Percentiles rank a stretch among this genome's conserved stretches.
phyloP scores from a whole-genome alignment of 192 early-diverging fungal genomes.

The Podila epicladia region DNA sequence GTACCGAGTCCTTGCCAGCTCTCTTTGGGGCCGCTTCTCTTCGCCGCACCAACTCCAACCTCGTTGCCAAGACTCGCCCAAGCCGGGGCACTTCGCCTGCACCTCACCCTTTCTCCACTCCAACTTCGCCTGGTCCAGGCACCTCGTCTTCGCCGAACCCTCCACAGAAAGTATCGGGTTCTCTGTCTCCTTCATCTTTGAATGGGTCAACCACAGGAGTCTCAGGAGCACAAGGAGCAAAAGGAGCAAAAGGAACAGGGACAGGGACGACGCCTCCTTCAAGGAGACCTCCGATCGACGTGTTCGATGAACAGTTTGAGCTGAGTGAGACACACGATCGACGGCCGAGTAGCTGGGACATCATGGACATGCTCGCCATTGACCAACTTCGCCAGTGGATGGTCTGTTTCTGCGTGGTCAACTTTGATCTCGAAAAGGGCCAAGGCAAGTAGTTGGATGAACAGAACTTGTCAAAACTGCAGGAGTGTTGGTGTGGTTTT shows the following conservation, averaged over 20 bases:
- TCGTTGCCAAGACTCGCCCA: conserved; percentile 23
- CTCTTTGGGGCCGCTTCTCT: conserved; percentile 44
- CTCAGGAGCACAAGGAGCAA: not conserved
- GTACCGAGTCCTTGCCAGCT: conserved; percentile 32
- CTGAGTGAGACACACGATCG: conserved; percentile 21
- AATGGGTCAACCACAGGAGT: not conserved
- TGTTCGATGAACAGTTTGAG: conserved; percentile 24
- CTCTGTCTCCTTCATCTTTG: not conserved
- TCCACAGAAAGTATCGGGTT: not conserved
- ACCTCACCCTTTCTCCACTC: conserved; percentile 6
- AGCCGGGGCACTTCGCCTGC: conserved; percentile 14
- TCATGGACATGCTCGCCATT: conserved; percentile 53
- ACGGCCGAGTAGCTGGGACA: conserved; percentile 47
- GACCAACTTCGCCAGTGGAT: conserved; percentile 71
- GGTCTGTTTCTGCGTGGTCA: conserved; percentile 77
- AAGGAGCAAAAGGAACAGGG: not conserved
- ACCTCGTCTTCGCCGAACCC: not conserved
- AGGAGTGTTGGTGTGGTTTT: not conserved
- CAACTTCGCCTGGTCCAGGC: conserved; percentile 10
- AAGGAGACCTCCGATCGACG: conserved; percentile 23
- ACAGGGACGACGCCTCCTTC: not conserved
- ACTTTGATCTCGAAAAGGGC: conserved; percentile 88
- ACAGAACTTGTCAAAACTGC: not conserved
- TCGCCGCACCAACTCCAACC: conserved; percentile 31
- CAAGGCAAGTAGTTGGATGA: conserved; percentile 60